These are phyloP conservation scores for Tetrapyrgos nigripes DNA, from an alignment of 1,284 basidiomycete species.

Conservation along the genomic window DNA sequence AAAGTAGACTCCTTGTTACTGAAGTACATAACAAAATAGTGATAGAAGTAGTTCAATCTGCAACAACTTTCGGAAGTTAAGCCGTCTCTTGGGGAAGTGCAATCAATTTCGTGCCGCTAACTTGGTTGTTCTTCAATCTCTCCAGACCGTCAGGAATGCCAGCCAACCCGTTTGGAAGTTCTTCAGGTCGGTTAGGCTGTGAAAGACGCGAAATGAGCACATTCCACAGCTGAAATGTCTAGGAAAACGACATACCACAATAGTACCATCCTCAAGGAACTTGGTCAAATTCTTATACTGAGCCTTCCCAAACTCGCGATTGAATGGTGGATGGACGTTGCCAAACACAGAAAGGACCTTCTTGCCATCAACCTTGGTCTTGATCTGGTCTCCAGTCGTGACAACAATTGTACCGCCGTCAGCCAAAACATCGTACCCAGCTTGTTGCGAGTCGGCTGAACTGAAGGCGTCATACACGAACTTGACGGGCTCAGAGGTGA, in stretches of 20 bases:
- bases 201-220: no score
- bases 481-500: not conserved
- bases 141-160: constrained; percentile 2
- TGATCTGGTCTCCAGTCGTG: not conserved
- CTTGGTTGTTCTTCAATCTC: constrained; percentile 3
- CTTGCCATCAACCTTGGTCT: not conserved
- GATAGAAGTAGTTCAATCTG: no score
- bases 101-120: not conserved
- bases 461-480: constrained; percentile 1
- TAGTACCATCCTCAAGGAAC: not conserved
- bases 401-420: constrained; percentile 1
- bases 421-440: not conserved
- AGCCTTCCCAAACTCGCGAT: not conserved
- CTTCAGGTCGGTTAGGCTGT: not conserved
- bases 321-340: not conserved
- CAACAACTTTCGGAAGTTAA: not conserved
- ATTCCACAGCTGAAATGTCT: not conserved
- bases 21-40: no score
- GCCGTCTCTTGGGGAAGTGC: not conserved
- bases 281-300: not conserved
- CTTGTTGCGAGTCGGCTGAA: not conserved
- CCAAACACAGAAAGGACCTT: not conserved
- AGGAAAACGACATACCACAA: not conserved
- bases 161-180: not conserved
- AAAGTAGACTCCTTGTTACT: no score